Conservation (phyloP, 2,329 filamentous ascomycete genomes). For the Talaromyces sp. region DNA sequence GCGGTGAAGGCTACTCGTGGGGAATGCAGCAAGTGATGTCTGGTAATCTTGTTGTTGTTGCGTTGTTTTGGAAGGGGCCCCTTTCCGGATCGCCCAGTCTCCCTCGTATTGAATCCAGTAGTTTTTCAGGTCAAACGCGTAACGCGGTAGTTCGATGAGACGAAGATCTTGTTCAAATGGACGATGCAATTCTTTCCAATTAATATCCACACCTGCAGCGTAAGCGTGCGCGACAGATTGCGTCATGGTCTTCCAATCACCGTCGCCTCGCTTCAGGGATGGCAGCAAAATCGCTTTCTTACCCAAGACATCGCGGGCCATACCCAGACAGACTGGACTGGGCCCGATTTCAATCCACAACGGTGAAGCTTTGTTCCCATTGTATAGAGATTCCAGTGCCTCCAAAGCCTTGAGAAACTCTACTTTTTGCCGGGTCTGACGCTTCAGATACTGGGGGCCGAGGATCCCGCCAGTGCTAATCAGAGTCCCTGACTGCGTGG, state of each 20-base stretch:
- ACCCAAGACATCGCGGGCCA: neutral
- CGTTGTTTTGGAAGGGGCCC: neutral
- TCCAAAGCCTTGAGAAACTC: no score
- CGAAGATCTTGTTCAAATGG: constrained; percentile 40
- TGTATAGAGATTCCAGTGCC: no score
- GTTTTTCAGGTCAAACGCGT: constrained; percentile 24
- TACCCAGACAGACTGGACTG: constrained; percentile 37
- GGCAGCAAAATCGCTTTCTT: neutral
- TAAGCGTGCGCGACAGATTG: neutral
- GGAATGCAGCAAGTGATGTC: neutral
- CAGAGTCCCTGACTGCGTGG: neutral
- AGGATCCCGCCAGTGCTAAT: neutral
- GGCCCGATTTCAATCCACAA: constrained; percentile 45
- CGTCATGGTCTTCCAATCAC: neutral
- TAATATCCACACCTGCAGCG: constrained; percentile 34
- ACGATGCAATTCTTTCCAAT: constrained; percentile 65
- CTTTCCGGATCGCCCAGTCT: no score
- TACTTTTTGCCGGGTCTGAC: no score
- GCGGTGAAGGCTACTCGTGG: neutral
- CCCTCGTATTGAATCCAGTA: constrained; percentile 19
- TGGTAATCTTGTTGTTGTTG: neutral
- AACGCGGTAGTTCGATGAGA: constrained; percentile 22
- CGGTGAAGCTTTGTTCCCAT: constrained; percentile 21
- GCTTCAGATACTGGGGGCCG: no score
- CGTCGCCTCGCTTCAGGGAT: neutral